These are phyloP conservation scores for Uronychia setigera DNA, from an alignment of 73 alveolate species.

Conservation along the genomic window DNA sequence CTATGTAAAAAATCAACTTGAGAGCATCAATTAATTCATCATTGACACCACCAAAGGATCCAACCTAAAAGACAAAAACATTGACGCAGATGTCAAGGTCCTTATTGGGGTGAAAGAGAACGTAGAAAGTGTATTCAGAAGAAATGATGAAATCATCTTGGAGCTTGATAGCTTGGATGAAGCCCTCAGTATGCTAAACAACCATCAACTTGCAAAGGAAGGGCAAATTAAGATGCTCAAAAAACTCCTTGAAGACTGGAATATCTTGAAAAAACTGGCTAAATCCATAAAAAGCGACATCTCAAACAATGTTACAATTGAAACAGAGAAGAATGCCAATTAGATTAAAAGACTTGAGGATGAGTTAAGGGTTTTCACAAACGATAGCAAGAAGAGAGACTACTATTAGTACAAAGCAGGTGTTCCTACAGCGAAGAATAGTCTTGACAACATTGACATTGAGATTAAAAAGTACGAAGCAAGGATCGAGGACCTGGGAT, in stretches of 20 bases:
- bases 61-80: slow-evolving; percentile 82
- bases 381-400: slow-evolving; percentile 91
- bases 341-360: slow-evolving; percentile 96
- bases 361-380: slow-evolving; percentile 90
- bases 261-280: slow-evolving; percentile 86
- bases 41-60: slow-evolving; percentile 73
- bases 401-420: slow-evolving; percentile 96
- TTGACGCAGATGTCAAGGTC: slow-evolving; percentile 80
- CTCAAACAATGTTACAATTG: slow-evolving; percentile 90
- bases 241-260: slow-evolving; percentile 84
- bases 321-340: slow-evolving; percentile 91
- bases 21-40: slow-evolving; percentile 71
- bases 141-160: slow-evolving; percentile 76
- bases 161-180: slow-evolving; percentile 84
- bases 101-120: slow-evolving; percentile 83
- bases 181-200: slow-evolving; percentile 72
- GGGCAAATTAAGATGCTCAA: slow-evolving; percentile 74
- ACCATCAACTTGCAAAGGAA: slow-evolving; percentile 80
- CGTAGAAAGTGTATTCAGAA: slow-evolving; percentile 69
- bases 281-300: slow-evolving; percentile 93
- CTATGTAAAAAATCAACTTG: slow-evolving; percentile 70
- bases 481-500: slow-evolving; percentile 81
- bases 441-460: slow-evolving; percentile 69
- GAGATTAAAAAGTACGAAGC: slow-evolving; percentile 82
- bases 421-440: slow-evolving; percentile 82